Evolutionary conservation across 495 filamentous ascomycete species (phyloP).

Genomic region (Penicillium mononematosum): DNA sequence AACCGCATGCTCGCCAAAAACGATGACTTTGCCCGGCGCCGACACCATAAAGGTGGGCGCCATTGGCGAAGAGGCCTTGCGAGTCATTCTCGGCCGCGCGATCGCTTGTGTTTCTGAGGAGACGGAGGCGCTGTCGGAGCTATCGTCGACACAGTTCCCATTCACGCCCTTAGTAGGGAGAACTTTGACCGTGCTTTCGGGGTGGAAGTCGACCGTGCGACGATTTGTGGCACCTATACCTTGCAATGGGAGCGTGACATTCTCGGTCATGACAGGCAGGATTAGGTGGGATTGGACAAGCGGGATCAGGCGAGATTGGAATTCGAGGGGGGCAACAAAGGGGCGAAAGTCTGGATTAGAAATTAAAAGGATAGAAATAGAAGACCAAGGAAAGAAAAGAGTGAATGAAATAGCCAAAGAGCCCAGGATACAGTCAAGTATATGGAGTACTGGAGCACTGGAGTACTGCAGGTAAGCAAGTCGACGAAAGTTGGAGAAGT

Average conservation of each 20-base stretch:
- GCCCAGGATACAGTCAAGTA: neutral
- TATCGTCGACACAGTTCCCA: slow-evolving; percentile 20
- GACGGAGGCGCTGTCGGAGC: slow-evolving; percentile 24
- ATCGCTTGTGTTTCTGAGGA: slow-evolving; percentile 23
- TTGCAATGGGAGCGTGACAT: slow-evolving; percentile 1
- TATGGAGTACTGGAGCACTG: no score
- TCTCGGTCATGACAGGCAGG: slow-evolving; percentile 11
- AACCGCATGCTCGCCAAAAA: slow-evolving; percentile 94
- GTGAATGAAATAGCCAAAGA: neutral
- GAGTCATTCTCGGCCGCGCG: slow-evolving; percentile 33
- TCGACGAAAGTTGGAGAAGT: neutral
- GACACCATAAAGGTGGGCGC: slow-evolving; percentile 96
- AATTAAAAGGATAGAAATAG: neutral
- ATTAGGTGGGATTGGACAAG: neutral
- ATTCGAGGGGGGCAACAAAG: slow-evolving; percentile 6
- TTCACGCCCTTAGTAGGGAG: slow-evolving; percentile 4
- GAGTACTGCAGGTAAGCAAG: no score
- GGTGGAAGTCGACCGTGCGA: slow-evolving; percentile 6
- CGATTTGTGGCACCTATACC: neutral
- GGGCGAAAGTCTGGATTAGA: slow-evolving; percentile 1
- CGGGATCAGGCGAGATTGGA: neutral
- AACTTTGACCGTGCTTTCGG: slow-evolving; percentile 8
- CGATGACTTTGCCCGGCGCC: slow-evolving; percentile 95
- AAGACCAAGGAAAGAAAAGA: neutral
- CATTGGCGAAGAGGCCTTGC: slow-evolving; percentile 52